phyloP scores from a whole-genome alignment of 2,329 filamentous ascomycete species.

The Apiospora phragmitis region DNA sequence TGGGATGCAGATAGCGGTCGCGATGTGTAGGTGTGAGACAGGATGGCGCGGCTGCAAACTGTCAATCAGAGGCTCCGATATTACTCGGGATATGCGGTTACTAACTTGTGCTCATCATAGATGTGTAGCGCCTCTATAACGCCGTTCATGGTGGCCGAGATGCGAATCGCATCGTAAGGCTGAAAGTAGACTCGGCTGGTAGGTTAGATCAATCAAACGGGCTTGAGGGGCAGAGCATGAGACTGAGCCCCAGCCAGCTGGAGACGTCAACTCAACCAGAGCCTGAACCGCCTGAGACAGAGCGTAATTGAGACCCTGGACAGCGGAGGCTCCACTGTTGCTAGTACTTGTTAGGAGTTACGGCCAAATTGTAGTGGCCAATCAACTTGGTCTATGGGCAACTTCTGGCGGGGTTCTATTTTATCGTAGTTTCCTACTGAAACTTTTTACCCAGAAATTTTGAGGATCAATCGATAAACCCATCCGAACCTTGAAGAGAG shows the following conservation, averaged over 20 bases:
- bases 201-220: neutral
- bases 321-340: constrained; percentile 2
- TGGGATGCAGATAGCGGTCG: constrained; percentile 75
- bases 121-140: constrained; percentile 95
- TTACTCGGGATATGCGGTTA: constrained; percentile 12
- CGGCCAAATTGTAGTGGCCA: neutral
- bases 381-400: neutral
- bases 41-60: constrained; percentile 70
- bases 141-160: constrained; percentile 65
- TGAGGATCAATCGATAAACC: neutral
- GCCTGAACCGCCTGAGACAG: neutral
- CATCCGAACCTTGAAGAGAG: neutral
- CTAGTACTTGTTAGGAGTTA: neutral
- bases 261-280: neutral
- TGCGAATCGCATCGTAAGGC: constrained; percentile 27
- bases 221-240: constrained; percentile 2
- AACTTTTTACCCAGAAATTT: constrained; percentile 13
- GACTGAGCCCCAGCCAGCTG: neutral
- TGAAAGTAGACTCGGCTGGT: constrained; percentile 2
- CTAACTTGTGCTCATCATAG: constrained; percentile 91
- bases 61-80: constrained; percentile 23
- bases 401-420: constrained; percentile 12
- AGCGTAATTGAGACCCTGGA: neutral
- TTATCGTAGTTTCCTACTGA: neutral
- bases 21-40: constrained; percentile 86